Evolutionary conservation across 495 filamentous ascomycete genomes (phyloP).

Genomic region (Penicillium nucicola): DNA sequence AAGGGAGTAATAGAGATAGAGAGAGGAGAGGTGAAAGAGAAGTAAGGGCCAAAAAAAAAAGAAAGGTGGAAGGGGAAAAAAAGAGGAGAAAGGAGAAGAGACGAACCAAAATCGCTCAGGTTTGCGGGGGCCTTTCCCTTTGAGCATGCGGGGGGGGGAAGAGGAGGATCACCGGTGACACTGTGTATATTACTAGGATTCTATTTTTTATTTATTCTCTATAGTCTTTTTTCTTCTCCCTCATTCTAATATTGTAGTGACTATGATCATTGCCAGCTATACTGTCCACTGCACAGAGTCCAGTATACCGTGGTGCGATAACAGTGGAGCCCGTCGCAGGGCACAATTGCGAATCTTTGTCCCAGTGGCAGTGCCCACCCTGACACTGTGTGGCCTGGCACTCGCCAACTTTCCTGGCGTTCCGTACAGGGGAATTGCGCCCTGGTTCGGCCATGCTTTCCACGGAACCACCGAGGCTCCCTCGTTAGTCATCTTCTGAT

Average conservation of each 20-base stretch:
- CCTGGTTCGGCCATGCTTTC: background rate
- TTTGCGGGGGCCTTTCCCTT: conserved; percentile 32
- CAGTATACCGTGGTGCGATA: background rate
- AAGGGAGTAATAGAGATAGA: conserved; percentile 6
- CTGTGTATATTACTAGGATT: conserved; percentile 4
- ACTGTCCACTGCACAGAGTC: background rate
- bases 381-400: no score
- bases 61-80: conserved; percentile 18
- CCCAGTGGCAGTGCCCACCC: background rate
- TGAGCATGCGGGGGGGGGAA: conserved; percentile 32
- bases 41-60: conserved; percentile 14
- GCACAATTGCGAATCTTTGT: conserved; percentile 1
- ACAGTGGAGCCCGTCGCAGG: background rate
- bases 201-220: background rate
- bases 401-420: background rate
- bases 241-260: background rate
- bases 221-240: background rate
- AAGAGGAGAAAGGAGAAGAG: conserved; percentile 24
- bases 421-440: conserved; percentile 16
- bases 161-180: conserved; percentile 21
- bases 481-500: background rate
- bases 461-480: conserved; percentile 7
- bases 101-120: conserved; percentile 33
- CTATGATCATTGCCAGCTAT: no score
- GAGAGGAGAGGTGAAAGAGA: conserved; percentile 10